Evolutionary conservation across 441 rosid species (phyloP).

Genomic region (Populus tomentosa): DNA sequence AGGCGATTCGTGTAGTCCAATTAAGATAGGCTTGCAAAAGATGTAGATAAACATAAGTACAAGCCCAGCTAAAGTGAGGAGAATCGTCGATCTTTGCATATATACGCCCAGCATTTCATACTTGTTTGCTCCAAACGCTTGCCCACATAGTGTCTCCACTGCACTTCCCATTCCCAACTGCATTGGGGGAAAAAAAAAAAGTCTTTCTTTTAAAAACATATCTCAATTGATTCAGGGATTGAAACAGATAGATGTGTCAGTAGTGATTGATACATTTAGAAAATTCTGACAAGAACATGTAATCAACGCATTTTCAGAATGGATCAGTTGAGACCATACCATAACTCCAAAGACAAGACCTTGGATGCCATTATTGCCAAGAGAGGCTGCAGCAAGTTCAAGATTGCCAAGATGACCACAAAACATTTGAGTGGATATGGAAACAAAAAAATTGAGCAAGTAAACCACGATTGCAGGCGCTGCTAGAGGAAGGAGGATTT

Average conservation of each 20-base stretch:
- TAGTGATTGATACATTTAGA: background rate
- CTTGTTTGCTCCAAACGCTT: constrained; percentile 67
- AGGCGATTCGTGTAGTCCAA: constrained; percentile 35
- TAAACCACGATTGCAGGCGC: no score
- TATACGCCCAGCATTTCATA: constrained; percentile 63
- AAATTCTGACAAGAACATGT: background rate
- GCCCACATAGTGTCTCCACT: constrained; percentile 77
- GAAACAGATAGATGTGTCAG: background rate
- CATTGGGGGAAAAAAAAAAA: background rate
- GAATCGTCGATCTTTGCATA: constrained; percentile 61
- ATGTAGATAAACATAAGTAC: constrained; percentile 35
- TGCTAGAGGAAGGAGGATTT: no score
- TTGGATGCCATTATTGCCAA: no score
- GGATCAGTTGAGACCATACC: no score
- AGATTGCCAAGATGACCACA: no score
- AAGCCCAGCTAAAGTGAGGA: constrained; percentile 43
- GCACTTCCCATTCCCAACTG: constrained; percentile 95
- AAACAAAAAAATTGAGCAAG: no score
- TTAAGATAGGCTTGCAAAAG: constrained; percentile 34
- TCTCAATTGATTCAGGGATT: background rate
- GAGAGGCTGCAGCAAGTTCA: no score
- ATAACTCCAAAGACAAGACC: no score
- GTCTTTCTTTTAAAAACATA: no score
- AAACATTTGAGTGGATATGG: no score
- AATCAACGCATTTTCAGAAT: background rate